Evolutionary conservation across 257 asterid species (phyloP), one percentile per base, ranked within the genome.

Genomic region (Ehretia macrophylla): DNA sequence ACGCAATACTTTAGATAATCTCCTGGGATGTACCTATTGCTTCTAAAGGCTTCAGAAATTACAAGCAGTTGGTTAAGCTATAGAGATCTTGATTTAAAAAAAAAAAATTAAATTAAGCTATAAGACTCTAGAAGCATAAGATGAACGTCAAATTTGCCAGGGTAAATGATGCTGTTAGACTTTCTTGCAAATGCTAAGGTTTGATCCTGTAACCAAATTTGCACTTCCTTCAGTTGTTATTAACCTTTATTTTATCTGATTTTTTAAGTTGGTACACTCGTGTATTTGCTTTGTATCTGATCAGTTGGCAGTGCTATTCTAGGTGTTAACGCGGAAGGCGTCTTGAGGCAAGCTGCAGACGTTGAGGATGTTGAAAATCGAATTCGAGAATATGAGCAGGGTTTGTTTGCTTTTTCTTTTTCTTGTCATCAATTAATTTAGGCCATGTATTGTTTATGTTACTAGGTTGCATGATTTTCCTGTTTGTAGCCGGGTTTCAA

Each of bases 281-380:
- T 51, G 37, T 52, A 52, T 52, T 49, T 52, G 10, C 38, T 21
- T 16, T 48, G 18, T 52, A 20, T 23, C 37, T 76, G 67, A 72
- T 72, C 51, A 52, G 54, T 67, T 47, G 32, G 61, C 49, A 51
- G 40, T 68, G 50, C 38, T 74, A 56, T 75, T 74, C 48, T 72
- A 93, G 99, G 97, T 65, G 74, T 89, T 59, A 85, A 76, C 75
- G 82, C 80, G 35, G 99, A 93, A 78, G 99, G 99, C 51, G 87
- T 93, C 68, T 73, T 93, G 78, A 80, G 99, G 73, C 99, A 93
- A 83, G 97, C 99, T 64, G 99, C 99, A 58, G 96, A 89, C 75
- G 99, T 93, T 61, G 99, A 93, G 60, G 85, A 83, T 60, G 99
- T 93, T 65, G 95, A 93, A 66, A 78, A 70, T 52, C 83, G 99